phyloP scores from a whole-genome alignment of 2,329 filamentous ascomycete species.

The Neodidymelliopsis sp. region DNA sequence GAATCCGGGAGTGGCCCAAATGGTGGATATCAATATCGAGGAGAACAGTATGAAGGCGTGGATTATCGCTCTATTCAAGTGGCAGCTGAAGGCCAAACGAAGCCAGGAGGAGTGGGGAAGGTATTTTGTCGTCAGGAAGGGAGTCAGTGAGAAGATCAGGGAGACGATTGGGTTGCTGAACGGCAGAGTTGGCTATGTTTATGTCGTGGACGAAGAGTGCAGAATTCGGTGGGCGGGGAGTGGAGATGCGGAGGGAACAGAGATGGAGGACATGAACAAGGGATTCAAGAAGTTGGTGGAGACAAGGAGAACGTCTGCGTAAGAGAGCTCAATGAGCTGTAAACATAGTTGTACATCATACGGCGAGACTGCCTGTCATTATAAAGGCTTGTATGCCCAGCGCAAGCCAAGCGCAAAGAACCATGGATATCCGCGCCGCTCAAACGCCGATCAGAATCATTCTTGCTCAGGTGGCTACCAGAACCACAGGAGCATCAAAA shows the following conservation, averaged over 20 bases:
- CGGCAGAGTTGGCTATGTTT: slow-evolving; percentile 91
- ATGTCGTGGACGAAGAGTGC: slow-evolving; percentile 85
- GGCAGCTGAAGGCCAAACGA: slow-evolving; percentile 57
- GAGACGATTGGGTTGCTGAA: slow-evolving; percentile 77
- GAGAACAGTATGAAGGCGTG: slow-evolving; percentile 73
- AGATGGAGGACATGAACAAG: slow-evolving; percentile 71
- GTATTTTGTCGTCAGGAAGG: slow-evolving; percentile 67
- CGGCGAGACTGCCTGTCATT: slow-evolving; percentile 15
- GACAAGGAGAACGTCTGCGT: slow-evolving; percentile 1
- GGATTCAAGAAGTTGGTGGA: slow-evolving; percentile 64
- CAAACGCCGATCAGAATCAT: slow-evolving; percentile 29
- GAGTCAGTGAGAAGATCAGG: slow-evolving; percentile 63
- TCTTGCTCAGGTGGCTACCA: slow-evolving; percentile 28
- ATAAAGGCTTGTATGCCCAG: slow-evolving; percentile 25
- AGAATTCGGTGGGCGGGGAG: slow-evolving; percentile 95
- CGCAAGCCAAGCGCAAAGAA: slow-evolving; percentile 24
- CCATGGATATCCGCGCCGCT: slow-evolving; percentile 39
- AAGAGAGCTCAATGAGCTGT: slow-evolving; percentile 21
- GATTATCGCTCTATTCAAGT: slow-evolving; percentile 64
- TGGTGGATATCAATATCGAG: slow-evolving; percentile 88
- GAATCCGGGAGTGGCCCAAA: slow-evolving; percentile 67
- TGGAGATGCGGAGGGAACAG: slow-evolving; percentile 69
- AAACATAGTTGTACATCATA: slow-evolving; percentile 43
- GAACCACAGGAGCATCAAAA: slow-evolving; percentile 77
- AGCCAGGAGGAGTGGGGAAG: slow-evolving; percentile 60